Conservation (phyloP, 2,329 filamentous ascomycete genomes). For the Sphaerostilbella broomeana region DNA sequence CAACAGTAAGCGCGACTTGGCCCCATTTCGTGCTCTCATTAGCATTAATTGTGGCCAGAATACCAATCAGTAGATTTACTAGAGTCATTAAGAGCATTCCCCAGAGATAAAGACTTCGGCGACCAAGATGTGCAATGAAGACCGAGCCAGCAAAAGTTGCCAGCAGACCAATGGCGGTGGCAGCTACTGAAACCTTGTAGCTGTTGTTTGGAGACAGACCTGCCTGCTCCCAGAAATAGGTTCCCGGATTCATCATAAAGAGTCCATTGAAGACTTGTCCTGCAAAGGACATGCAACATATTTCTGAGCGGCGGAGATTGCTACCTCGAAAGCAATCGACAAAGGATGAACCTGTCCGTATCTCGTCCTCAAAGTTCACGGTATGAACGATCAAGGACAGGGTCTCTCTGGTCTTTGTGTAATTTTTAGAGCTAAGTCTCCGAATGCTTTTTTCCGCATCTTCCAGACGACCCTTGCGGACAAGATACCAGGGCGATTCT, state of each 20-base stretch:
- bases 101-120: conserved; percentile 38
- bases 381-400: conserved; percentile 38
- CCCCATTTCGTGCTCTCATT: conserved; percentile 32
- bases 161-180: conserved; percentile 16
- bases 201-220: conserved; percentile 5
- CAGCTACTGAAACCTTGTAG: conserved; percentile 8
- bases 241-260: conserved; percentile 9
- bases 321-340: conserved; percentile 37
- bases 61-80: conserved; percentile 28
- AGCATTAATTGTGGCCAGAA: conserved; percentile 34
- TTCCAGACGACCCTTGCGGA: conserved; percentile 2
- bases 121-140: conserved; percentile 36
- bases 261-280: conserved; percentile 7
- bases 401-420: conserved; percentile 8
- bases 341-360: conserved; percentile 33
- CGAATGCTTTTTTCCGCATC: conserved; percentile 6
- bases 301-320: conserved; percentile 44
- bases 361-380: conserved; percentile 31
- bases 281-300: conserved; percentile 27
- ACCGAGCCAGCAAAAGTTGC: conserved; percentile 37
- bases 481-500: conserved; percentile 22
- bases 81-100: conserved; percentile 35
- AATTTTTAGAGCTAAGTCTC: conserved; percentile 2
- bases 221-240: conserved; percentile 10
- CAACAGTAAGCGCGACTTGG: conserved; percentile 45